Base-by-base conservation (phyloP, 140 eudicot species). In the Ambrosia hybrid region DNA sequence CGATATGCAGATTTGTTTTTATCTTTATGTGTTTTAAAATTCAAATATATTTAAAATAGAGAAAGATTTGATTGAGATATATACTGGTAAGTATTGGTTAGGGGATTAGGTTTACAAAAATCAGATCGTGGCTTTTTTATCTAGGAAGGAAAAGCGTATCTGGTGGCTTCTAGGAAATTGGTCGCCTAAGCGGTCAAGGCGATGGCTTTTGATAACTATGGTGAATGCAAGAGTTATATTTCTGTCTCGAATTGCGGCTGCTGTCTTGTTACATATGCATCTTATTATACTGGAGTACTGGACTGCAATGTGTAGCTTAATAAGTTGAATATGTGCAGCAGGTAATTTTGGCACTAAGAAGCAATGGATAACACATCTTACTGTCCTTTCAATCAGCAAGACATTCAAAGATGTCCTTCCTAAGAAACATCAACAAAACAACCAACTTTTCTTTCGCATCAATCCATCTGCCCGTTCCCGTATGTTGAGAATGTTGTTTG, bases 371-470 rank as follows among this genome's bases (percentile, higher is more conserved):
- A 71, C 64, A 57, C 73, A 61, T 67, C 81, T 12, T 81, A 71
- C 11, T 84, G 89, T 56, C 79, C 85, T 48, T 84, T 82, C 46
- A 79, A 65, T 49, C 84, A 74, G 77, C 81, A 76, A 57, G 95
- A 85, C 64, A 74, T 87, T 51, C 80, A 76, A 38, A 84, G 76
- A 64, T 90, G 97, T 49, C 97, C 91, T 21, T 90, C 78, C 70
- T 90, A 82, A 85, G 85, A 83, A 90, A 85, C 75, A 90, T 87
- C 48, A 67, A 72, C 75, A 76, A 79, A 59, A 87, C 95, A 21
- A 90, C 95, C 51, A 87, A 74, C 70, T 83, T 90, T 34, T 74
- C 85, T 34, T 90, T 87, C 56, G 71, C 82, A 49, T 73, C 91
- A 57, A 17, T 80, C 68, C 70, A 57, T 72, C 56, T 85, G 36